Conservation (phyloP, 2,329 filamentous ascomycete species). For the Arthroderma sp. region DNA sequence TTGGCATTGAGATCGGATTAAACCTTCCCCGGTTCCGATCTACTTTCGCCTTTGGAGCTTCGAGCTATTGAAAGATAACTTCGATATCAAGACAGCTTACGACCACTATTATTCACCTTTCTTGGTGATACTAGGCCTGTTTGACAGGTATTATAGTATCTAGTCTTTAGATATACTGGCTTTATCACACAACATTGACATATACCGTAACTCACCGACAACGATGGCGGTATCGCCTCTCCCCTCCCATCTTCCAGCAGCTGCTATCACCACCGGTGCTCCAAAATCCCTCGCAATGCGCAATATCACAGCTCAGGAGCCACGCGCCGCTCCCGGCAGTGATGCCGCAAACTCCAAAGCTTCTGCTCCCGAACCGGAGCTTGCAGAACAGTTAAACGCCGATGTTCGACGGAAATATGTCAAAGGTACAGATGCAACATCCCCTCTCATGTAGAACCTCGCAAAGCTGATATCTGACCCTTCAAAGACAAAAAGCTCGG, state of each 20-base stretch:
- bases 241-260: slow-evolving; percentile 27
- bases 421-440: slow-evolving; percentile 50
- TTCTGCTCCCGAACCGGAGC: slow-evolving; percentile 27
- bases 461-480: background rate
- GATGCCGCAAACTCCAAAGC: slow-evolving; percentile 1
- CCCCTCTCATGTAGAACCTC: background rate
- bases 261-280: slow-evolving; percentile 22
- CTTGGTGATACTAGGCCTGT: background rate
- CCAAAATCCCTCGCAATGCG: slow-evolving; percentile 27
- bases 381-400: slow-evolving; percentile 67
- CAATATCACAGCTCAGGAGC: background rate
- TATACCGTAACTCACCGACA: background rate
- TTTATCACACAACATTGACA: background rate
- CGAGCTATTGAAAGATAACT: background rate
- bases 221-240: slow-evolving; percentile 36
- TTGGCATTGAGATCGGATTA: background rate
- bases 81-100: background rate
- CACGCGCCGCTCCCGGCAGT: slow-evolving; percentile 15
- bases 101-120: background rate
- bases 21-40: background rate
- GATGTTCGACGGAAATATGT: slow-evolving; percentile 79
- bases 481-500: slow-evolving; percentile 69
- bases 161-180: background rate
- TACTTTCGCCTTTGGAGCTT: background rate
- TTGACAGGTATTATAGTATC: background rate